Evolutionary conservation across 352 stramenopile species (phyloP).

Genomic region (Peronospora farinosa): DNA sequence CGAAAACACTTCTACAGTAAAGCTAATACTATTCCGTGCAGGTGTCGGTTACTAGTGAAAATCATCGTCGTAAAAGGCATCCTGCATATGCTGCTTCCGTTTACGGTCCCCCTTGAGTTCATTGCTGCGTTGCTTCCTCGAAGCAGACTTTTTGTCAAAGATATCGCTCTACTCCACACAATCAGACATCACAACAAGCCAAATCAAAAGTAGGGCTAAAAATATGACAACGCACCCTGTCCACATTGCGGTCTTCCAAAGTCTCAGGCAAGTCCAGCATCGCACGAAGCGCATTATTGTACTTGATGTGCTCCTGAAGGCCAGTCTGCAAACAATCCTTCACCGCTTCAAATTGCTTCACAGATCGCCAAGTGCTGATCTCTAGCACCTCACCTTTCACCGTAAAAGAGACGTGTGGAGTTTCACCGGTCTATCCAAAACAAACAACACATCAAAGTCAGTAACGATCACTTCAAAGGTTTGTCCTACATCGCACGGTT

Average conservation of each 20-base stretch:
- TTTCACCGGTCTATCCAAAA: constrained; percentile 57
- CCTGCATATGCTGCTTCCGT: constrained; percentile 73
- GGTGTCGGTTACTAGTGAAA: constrained; percentile 15
- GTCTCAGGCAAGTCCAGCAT: constrained; percentile 75
- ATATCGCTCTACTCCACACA: constrained; percentile 47
- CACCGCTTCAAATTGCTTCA: constrained; percentile 80
- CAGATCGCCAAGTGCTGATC: constrained; percentile 68
- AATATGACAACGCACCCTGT: constrained; percentile 42
- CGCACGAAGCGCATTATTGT: constrained; percentile 76
- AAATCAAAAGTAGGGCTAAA: background rate
- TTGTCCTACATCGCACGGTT: background rate
- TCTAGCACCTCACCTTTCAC: constrained; percentile 72
- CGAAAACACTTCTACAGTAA: constrained; percentile 4
- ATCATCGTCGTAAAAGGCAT: constrained; percentile 59
- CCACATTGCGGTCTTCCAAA: constrained; percentile 63
- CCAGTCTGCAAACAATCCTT: constrained; percentile 67
- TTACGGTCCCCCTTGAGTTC: constrained; percentile 70
- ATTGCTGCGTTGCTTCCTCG: constrained; percentile 74
- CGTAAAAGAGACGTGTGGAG: constrained; percentile 66
- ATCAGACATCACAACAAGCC: constrained; percentile 3
- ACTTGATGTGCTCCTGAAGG: constrained; percentile 84
- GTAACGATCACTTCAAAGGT: background rate
- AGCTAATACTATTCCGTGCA: constrained; percentile 5
- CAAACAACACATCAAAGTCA: constrained; percentile 5
- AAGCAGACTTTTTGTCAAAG: constrained; percentile 77